These are phyloP conservation scores for Coemansia sp. DNA, from an alignment of 192 early-diverging fungal genomes.

Conservation along the genomic window DNA sequence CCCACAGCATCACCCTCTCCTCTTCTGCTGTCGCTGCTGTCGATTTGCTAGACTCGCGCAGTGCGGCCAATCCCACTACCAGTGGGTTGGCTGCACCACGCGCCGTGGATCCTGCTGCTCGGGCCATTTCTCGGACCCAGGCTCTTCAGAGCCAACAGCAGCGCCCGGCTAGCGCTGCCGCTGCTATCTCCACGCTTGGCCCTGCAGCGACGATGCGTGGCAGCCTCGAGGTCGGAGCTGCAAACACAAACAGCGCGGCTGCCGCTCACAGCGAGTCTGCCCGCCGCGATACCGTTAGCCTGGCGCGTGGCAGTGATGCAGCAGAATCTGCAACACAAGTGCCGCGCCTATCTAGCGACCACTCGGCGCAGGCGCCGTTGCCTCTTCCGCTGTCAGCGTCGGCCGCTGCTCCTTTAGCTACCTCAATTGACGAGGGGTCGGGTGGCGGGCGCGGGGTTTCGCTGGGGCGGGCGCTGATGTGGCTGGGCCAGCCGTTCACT, in stretches of 20 bases:
- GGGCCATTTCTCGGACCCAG: background rate
- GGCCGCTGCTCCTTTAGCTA: too few relatives aligned
- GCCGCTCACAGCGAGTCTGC: too few relatives aligned
- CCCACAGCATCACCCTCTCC: constrained; percentile 4
- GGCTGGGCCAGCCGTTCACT: constrained; percentile 61
- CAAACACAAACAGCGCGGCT: background rate
- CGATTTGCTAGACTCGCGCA: too few relatives aligned
- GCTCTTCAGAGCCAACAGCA: background rate
- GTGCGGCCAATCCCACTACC: background rate
- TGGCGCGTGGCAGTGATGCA: background rate
- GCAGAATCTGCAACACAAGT: too few relatives aligned
- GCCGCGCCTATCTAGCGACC: too few relatives aligned
- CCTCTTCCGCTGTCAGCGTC: too few relatives aligned
- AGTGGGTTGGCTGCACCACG: background rate
- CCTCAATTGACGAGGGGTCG: too few relatives aligned
- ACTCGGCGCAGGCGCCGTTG: too few relatives aligned
- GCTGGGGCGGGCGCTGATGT: constrained; percentile 63
- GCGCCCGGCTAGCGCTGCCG: background rate
- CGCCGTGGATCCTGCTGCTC: background rate
- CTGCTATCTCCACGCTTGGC: background rate
- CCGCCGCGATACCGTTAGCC: background rate
- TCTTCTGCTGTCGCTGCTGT: background rate
- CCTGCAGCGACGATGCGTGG: too few relatives aligned
- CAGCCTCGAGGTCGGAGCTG: background rate
- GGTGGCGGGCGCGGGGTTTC: too few relatives aligned